These are phyloP conservation scores for Oxyria digyna DNA, from an alignment of 148 eudicot species.

Conservation along the genomic window DNA sequence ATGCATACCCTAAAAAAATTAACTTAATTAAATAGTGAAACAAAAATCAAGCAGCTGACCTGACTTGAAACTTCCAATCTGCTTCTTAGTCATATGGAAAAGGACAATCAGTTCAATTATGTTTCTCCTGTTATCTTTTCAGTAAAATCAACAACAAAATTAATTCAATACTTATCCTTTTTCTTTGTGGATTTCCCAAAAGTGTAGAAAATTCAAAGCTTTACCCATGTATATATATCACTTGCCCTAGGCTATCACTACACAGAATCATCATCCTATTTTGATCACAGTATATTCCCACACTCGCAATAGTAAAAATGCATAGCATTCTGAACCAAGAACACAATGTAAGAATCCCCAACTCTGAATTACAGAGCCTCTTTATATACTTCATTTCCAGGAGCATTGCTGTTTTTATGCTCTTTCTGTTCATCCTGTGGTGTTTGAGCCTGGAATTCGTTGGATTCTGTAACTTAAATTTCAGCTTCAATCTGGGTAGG, in stretches of 20 bases:
- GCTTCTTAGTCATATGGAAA: not conserved
- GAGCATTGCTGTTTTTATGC: not conserved
- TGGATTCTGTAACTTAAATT: not conserved
- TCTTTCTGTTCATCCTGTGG: not conserved
- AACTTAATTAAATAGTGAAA: too few species aligned
- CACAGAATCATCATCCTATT: not conserved
- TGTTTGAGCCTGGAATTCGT: not conserved
- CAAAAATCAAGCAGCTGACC: not conserved
- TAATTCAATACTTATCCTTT: not conserved
- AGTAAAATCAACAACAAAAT: not conserved
- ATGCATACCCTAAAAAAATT: too few species aligned
- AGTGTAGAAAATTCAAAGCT: not conserved
- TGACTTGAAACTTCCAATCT: not conserved
- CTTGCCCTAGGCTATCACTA: not conserved
- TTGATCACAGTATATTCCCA: not conserved
- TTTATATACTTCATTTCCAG: not conserved
- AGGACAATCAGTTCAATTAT: not conserved
- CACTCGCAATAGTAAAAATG: not conserved
- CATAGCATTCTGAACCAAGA: not conserved
- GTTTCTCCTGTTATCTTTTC: not conserved
- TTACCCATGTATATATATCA: not conserved
- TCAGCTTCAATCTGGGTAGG: slow-evolving; percentile 4
- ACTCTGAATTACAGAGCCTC: not conserved
- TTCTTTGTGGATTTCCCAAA: not conserved
- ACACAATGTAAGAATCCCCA: not conserved